phyloP scores from a whole-genome alignment of 768 basidiomycete genomes.

The Tephrocybe sp. region DNA sequence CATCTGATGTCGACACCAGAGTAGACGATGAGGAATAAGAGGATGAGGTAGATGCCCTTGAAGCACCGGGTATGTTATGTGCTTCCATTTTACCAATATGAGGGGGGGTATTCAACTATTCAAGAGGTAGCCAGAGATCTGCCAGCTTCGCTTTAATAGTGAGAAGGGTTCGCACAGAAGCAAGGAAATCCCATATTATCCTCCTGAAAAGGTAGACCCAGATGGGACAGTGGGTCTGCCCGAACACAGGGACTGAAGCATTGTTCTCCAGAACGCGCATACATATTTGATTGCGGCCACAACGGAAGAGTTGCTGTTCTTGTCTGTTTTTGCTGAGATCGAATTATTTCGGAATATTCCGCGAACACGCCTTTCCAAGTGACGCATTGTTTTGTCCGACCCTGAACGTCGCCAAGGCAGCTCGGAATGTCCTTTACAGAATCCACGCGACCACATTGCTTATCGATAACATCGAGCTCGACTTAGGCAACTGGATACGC shows the following conservation, averaged over 20 bases:
- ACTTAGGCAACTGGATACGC: too few relatives aligned
- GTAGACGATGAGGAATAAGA: background rate
- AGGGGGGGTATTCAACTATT: background rate
- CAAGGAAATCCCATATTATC: background rate
- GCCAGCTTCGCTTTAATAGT: slow-evolving; percentile 4
- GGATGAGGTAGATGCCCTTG: too few relatives aligned
- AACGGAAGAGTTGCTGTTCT: background rate
- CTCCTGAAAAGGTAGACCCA: background rate
- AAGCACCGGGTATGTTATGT: too few relatives aligned
- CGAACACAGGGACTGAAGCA: slow-evolving; percentile 2
- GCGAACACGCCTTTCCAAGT: slow-evolving; percentile 14
- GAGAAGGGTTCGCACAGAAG: too few relatives aligned
- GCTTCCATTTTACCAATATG: background rate
- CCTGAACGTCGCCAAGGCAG: too few relatives aligned
- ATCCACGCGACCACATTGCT: too few relatives aligned
- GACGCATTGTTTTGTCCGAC: slow-evolving; percentile 18
- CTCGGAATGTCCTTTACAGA: too few relatives aligned
- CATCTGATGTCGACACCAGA: background rate
- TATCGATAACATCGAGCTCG: too few relatives aligned
- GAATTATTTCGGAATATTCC: slow-evolving; percentile 13
- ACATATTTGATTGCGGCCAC: background rate
- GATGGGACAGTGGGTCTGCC: background rate
- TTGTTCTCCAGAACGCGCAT: slow-evolving; percentile 11
- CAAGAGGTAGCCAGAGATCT: background rate
- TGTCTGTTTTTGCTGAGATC: slow-evolving; percentile 4